phyloP scores from a whole-genome alignment of 257 asterid genomes.

The Primulina tabacum region DNA sequence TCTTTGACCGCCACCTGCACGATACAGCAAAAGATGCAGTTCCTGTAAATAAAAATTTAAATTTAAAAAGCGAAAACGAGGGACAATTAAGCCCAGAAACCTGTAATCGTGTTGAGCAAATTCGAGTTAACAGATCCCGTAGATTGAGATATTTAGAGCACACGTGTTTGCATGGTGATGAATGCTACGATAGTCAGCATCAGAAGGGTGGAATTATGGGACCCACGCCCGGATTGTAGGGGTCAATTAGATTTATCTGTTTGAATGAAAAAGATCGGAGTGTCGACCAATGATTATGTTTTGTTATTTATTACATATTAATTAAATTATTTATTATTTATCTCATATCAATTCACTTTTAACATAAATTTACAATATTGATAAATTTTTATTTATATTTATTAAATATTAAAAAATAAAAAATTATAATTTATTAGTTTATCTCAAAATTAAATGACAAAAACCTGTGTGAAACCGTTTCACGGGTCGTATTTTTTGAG shows the following conservation, averaged over 20 bases:
- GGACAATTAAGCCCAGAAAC: neutral
- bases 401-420: too few species aligned
- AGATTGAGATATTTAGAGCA: neutral
- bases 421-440: too few species aligned
- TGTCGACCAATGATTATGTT: too few species aligned
- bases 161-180: conserved; percentile 42
- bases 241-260: conserved; percentile 2
- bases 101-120: conserved; percentile 22
- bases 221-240: conserved; percentile 3
- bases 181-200: conserved; percentile 34
- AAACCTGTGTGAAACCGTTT: too few species aligned
- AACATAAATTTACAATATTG: too few species aligned
- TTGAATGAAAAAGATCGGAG: too few species aligned
- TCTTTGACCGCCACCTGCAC: conserved; percentile 15
- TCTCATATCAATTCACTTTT: too few species aligned
- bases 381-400: too few species aligned
- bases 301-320: too few species aligned
- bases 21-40: neutral
- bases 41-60: conserved; percentile 13
- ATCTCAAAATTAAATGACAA: too few species aligned
- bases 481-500: too few species aligned
- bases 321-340: too few species aligned
- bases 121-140: conserved; percentile 19
- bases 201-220: conserved; percentile 17
- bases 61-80: neutral